These are phyloP conservation scores for Aureococcus anophagefferens DNA, from an alignment of 108 stramenopile species.

Conservation along the genomic window DNA sequence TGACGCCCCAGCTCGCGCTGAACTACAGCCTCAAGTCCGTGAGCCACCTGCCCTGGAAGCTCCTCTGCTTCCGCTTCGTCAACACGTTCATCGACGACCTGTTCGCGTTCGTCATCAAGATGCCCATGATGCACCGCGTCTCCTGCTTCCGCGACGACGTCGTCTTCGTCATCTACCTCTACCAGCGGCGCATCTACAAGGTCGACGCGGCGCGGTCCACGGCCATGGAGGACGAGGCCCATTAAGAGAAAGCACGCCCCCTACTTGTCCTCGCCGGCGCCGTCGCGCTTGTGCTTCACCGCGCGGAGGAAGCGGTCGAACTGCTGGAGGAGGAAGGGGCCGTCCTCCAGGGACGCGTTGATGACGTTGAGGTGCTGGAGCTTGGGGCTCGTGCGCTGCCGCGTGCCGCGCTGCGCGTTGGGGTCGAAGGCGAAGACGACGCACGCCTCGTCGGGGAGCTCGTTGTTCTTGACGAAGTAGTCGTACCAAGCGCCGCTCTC, in stretches of 20 bases:
- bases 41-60: constrained; percentile 75
- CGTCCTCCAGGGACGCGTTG: neutral
- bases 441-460: neutral
- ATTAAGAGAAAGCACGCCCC: neutral
- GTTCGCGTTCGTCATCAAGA: constrained; percentile 87
- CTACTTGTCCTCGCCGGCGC: neutral
- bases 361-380: neutral
- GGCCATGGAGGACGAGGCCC: neutral
- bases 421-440: neutral
- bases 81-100: constrained; percentile 93
- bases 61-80: constrained; percentile 73
- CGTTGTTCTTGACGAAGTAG: constrained; percentile 1
- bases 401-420: neutral
- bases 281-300: neutral
- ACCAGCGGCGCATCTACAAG: constrained; percentile 85
- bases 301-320: neutral
- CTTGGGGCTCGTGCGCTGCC: neutral
- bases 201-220: constrained; percentile 43
- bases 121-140: constrained; percentile 91
- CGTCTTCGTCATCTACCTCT: constrained; percentile 87
- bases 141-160: constrained; percentile 89
- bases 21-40: constrained; percentile 79
- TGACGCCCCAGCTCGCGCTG: constrained; percentile 79
- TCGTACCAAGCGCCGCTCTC: neutral
- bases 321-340: neutral